Evolutionary conservation across 192 early-diverging fungal species (phyloP), one percentile per base, ranked within the genome.

Genomic region (Gamsiella multidivaricata): DNA sequence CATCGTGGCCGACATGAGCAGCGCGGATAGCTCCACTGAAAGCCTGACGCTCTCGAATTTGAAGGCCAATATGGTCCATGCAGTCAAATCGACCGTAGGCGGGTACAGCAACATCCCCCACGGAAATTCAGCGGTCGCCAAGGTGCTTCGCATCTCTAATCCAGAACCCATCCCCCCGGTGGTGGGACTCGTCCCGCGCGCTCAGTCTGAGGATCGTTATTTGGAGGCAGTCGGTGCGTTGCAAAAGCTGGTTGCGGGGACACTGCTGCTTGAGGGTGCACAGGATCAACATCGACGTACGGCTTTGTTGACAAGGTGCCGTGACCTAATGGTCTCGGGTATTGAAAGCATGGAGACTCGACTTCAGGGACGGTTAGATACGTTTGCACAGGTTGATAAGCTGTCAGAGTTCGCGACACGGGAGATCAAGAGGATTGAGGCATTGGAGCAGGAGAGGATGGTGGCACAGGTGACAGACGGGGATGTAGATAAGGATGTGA

Each of bases 71-170:
- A 52, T 78, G 9, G 46, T 52, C 0, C 65, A 59, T 17, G 74
- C 74, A 0, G 74, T 78, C 22, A 63, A 59, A 17, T 68, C 65
- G 3, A 63, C 74, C 28, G 28, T 31, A 5, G 51, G 46, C 12
- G 74, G 74, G 0, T 78, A 78, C 20, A 78, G 65, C 60, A 78
- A 78, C 47, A 52, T 69, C 25, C 63, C 54, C 17, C 26, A 20
- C 14, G 28, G 22, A 6, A 26, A 67, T 18, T 58, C 65, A 7
- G 15, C 46, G 1, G 53, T 78, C 20, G 54, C 33, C 3, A 78
- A 78, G 39, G 54, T 78, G 46, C 61, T 78, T 26, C 74, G 74
- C n/a, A 63, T 68, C 54, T 62, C 74, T 10, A 78, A 78, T 25
- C 65, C 74, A 5, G 74, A 78, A 9, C 74, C 65, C 14, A 61